phyloP scores from a whole-genome alignment of 2,329 filamentous ascomycete genomes.

The Remersonia thermophila region DNA sequence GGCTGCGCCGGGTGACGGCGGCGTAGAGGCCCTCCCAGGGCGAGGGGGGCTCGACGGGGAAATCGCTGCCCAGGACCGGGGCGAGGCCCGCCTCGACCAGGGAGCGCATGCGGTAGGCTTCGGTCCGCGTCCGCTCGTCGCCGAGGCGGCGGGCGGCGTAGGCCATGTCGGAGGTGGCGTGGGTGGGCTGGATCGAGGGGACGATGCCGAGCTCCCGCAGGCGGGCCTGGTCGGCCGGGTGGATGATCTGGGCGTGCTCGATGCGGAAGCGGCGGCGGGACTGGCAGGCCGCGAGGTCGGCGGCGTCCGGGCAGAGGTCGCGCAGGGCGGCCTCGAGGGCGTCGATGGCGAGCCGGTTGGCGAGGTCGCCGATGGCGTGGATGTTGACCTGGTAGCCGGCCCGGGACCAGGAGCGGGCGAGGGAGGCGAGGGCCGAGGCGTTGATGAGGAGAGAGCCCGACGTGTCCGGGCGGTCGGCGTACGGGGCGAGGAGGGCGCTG shows the following conservation, averaged over 20 bases:
- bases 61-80: conserved; percentile 55
- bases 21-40: conserved; percentile 59
- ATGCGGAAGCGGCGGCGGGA: conserved; percentile 47
- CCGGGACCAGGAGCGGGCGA: conserved; percentile 46
- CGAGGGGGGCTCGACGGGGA: conserved; percentile 57
- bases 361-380: conserved; percentile 59
- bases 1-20: conserved; percentile 48
- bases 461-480: conserved; percentile 48
- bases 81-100: conserved; percentile 33
- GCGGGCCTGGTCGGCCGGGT: conserved; percentile 49
- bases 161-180: conserved; percentile 59
- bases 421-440: conserved; percentile 40
- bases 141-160: conserved; percentile 53
- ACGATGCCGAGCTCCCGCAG: conserved; percentile 49
- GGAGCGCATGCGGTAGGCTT: conserved; percentile 54
- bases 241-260: conserved; percentile 60
- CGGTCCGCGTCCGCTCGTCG: conserved; percentile 32
- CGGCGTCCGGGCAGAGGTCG: conserved; percentile 34
- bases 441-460: conserved; percentile 56
- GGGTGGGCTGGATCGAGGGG: conserved; percentile 59
- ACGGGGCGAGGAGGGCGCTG: conserved; percentile 58
- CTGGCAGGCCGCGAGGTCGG: conserved; percentile 37
- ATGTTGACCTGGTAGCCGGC: conserved; percentile 58
- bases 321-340: conserved; percentile 46
- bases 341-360: conserved; percentile 52